phyloP scores from a whole-genome alignment of 352 stramenopile genomes.

The Phytophthora citricola region DNA sequence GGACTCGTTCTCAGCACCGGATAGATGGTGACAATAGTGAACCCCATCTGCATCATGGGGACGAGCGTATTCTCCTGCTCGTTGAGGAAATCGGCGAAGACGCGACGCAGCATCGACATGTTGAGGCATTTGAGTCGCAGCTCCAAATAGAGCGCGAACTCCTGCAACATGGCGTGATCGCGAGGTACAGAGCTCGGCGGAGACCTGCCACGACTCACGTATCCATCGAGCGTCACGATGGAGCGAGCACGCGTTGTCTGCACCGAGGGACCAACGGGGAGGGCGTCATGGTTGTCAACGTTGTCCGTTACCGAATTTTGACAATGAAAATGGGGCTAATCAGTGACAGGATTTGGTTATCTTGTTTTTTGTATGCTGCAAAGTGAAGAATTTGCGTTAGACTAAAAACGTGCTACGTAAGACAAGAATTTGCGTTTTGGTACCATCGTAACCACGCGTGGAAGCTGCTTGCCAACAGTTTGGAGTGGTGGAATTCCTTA shows the following conservation, averaged over 20 bases:
- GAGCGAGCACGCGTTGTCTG: constrained; percentile 12
- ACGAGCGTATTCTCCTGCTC: constrained; percentile 53
- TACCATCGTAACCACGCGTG: constrained; percentile 31
- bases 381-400: constrained; percentile 5
- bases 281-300: constrained; percentile 1
- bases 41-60: constrained; percentile 42
- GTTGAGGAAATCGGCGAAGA: constrained; percentile 62
- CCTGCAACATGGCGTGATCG: constrained; percentile 53
- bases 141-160: constrained; percentile 66
- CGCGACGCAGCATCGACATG: constrained; percentile 57
- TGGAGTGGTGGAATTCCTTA: constrained; percentile 50
- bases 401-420: neutral
- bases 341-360: constrained; percentile 2
- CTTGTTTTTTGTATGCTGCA: constrained; percentile 4
- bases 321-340: too few species aligned
- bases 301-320: constrained; percentile 2
- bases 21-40: constrained; percentile 51
- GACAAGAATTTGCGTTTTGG: constrained; percentile 1
- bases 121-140: constrained; percentile 51
- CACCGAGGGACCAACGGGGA: neutral
- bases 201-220: constrained; percentile 29
- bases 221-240: constrained; percentile 41
- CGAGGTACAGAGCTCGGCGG: constrained; percentile 28
- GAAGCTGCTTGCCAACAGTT: constrained; percentile 27
- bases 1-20: constrained; percentile 32